Conservation (phyloP, 495 filamentous ascomycete genomes). For the Penicillium verhagenii region DNA sequence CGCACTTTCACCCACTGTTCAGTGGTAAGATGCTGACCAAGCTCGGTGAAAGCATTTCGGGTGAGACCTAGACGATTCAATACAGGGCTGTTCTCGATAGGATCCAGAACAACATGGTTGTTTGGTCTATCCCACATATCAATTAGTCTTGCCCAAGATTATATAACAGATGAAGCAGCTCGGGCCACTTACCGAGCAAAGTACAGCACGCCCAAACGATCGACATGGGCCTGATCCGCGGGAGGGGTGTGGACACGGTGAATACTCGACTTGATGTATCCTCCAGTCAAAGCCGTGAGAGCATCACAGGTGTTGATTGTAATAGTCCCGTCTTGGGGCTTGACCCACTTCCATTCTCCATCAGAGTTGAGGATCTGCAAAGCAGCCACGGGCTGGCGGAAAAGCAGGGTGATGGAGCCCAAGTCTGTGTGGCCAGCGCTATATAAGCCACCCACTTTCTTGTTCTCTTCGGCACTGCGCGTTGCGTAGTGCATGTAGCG, state of each 20-base stretch:
- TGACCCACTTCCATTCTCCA: slow-evolving; percentile 41
- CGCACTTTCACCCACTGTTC: slow-evolving; percentile 38
- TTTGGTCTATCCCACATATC: slow-evolving; percentile 25
- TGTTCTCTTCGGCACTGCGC: slow-evolving; percentile 42
- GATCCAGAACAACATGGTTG: slow-evolving; percentile 40
- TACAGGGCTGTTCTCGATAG: slow-evolving; percentile 42
- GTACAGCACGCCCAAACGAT: slow-evolving; percentile 51
- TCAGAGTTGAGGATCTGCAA: slow-evolving; percentile 43
- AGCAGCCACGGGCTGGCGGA: slow-evolving; percentile 50
- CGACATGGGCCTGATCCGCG: slow-evolving; percentile 48
- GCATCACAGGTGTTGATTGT: slow-evolving; percentile 54
- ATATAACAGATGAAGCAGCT: not conserved
- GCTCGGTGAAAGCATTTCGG: slow-evolving; percentile 30
- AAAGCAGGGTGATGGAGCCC: slow-evolving; percentile 43
- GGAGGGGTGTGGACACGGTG: slow-evolving; percentile 54
- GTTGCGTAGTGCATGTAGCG: slow-evolving; percentile 54
- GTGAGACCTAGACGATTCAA: slow-evolving; percentile 41
- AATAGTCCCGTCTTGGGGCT: slow-evolving; percentile 48
- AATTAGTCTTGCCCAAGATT: not conserved
- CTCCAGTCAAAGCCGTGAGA: slow-evolving; percentile 46
- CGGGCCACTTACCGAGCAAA: slow-evolving; percentile 33
- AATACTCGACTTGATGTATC: slow-evolving; percentile 51
- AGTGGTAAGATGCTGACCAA: slow-evolving; percentile 33
- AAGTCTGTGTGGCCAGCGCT: slow-evolving; percentile 40
- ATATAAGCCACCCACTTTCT: slow-evolving; percentile 31